These are phyloP conservation scores for Picochlorum sp. DNA, from an alignment of 139 green algal genomes.

Conservation along the genomic window DNA sequence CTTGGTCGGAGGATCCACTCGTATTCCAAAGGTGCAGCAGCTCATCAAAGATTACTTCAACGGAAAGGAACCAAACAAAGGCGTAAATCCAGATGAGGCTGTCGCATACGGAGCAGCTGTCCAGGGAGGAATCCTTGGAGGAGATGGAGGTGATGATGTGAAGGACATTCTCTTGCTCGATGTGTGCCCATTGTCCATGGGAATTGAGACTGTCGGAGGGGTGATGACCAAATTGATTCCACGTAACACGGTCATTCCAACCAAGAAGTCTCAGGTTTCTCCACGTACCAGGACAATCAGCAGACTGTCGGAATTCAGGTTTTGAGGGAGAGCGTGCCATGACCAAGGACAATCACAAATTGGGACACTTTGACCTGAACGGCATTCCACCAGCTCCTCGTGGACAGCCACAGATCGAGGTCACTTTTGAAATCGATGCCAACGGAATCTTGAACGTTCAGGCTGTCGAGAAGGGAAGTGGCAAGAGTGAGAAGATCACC, in stretches of 20 bases:
- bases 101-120: slow-evolving; percentile 88
- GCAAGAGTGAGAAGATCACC: slow-evolving; percentile 76
- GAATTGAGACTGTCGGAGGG: slow-evolving; percentile 86
- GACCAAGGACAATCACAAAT: slow-evolving; percentile 90
- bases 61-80: slow-evolving; percentile 91
- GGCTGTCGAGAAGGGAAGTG: slow-evolving; percentile 76
- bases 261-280: slow-evolving; percentile 99
- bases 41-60: slow-evolving; percentile 84
- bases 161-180: slow-evolving; percentile 83
- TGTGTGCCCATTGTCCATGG: slow-evolving; percentile 82
- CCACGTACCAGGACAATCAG: slow-evolving; percentile 98
- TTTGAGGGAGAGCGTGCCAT: slow-evolving; percentile 84
- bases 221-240: slow-evolving; percentile 93
- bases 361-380: slow-evolving; percentile 86
- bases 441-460: slow-evolving; percentile 88
- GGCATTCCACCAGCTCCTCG: slow-evolving; percentile 81
- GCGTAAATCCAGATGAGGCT: slow-evolving; percentile 90
- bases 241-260: slow-evolving; percentile 87
- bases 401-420: slow-evolving; percentile 78
- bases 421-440: slow-evolving; percentile 83
- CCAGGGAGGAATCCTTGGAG: slow-evolving; percentile 79
- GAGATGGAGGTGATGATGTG: slow-evolving; percentile 62
- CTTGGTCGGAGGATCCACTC: slow-evolving; percentile 90
- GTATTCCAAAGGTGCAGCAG: slow-evolving; percentile 88
- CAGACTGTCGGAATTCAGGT: slow-evolving; percentile 81